phyloP scores from a whole-genome alignment of 139 green algal species.

The Volvox africanus region DNA sequence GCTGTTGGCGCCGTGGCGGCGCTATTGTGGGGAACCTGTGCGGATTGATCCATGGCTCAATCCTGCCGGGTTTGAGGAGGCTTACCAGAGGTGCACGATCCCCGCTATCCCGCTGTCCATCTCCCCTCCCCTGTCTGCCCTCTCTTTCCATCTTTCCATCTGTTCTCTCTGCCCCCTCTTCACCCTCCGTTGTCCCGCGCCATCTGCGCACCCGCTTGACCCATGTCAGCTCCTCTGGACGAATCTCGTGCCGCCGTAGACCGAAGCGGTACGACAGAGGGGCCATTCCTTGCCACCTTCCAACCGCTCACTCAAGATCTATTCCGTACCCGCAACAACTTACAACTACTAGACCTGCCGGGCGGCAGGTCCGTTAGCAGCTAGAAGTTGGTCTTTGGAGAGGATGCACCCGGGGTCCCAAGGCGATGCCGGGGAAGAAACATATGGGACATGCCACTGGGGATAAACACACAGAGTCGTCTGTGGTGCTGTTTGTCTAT shows the following conservation, averaged over 20 bases:
- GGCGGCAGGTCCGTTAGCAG: constrained; percentile 1
- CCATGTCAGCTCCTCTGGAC: constrained; percentile 50
- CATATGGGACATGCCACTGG: no score
- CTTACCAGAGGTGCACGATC: background rate
- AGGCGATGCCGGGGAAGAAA: no score
- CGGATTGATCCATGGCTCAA: background rate
- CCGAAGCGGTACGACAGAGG: constrained; percentile 52
- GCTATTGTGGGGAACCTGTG: background rate
- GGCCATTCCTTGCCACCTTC: constrained; percentile 52
- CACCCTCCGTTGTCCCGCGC: no score
- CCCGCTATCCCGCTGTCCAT: background rate
- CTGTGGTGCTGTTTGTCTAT: no score
- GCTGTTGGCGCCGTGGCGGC: background rate
- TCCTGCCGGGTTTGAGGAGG: background rate
- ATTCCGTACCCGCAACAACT: constrained; percentile 45
- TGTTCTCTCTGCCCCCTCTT: background rate
- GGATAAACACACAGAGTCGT: no score
- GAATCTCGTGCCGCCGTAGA: constrained; percentile 30
- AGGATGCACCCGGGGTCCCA: no score
- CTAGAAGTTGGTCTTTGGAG: no score
- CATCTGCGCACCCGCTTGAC: no score
- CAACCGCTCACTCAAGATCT: constrained; percentile 33
- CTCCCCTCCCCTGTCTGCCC: background rate
- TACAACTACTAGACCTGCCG: constrained; percentile 49
- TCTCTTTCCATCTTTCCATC: background rate